phyloP scores from a whole-genome alignment of 345 rosid genomes.

The Brassica cretica region DNA sequence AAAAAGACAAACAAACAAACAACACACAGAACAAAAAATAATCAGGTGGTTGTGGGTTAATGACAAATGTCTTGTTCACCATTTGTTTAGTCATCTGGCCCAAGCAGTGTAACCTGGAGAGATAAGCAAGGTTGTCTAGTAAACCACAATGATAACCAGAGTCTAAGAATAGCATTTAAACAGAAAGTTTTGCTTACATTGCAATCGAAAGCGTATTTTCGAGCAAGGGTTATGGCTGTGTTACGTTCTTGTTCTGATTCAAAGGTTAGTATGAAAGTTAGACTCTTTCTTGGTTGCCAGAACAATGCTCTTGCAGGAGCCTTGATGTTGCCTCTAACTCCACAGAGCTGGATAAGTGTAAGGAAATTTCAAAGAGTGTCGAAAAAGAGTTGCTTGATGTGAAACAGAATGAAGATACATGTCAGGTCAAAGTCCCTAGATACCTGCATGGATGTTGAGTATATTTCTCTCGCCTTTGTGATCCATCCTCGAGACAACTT shows the following conservation, averaged over 20 bases:
- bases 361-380: neutral
- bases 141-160: neutral
- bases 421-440: neutral
- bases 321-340: conserved; percentile 59
- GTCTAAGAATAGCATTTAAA: neutral
- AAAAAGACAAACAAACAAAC: conserved; percentile 7
- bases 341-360: conserved; percentile 60
- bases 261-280: conserved; percentile 67
- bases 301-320: conserved; percentile 67
- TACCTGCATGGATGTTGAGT: conserved; percentile 90
- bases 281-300: conserved; percentile 94
- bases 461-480: conserved; percentile 88
- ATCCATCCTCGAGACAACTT: conserved; percentile 98
- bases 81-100: conserved; percentile 62
- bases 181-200: conserved; percentile 49
- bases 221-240: conserved; percentile 71
- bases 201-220: conserved; percentile 88
- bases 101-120: conserved; percentile 75
- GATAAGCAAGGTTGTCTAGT: conserved; percentile 5
- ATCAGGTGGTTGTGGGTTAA: conserved; percentile 28
- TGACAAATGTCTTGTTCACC: conserved; percentile 22
- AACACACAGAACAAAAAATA: conserved; percentile 34
- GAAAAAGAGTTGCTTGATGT: neutral
- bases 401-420: neutral
- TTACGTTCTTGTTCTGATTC: conserved; percentile 91